Evolutionary conservation across 1,139 yeast species (phyloP).

Genomic region (Pichia sp.): DNA sequence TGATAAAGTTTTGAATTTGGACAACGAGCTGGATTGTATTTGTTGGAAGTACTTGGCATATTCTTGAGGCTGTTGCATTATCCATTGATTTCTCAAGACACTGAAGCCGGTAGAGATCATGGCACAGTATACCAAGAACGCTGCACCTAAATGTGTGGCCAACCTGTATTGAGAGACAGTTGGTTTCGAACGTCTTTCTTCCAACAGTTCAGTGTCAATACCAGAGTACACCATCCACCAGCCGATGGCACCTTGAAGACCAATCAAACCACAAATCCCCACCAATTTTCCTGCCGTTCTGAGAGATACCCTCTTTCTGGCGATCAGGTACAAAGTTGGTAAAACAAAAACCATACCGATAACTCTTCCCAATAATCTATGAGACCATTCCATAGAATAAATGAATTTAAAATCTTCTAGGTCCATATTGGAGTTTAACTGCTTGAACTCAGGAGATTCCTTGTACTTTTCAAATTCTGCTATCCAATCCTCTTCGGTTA

Average conservation of each 20-base stretch:
- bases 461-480: conserved; percentile 76
- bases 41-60: conserved; percentile 52
- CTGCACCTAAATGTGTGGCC: conserved; percentile 93
- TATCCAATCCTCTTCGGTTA: conserved; percentile 76
- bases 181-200: conserved; percentile 82
- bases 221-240: conserved; percentile 99
- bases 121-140: conserved; percentile 80
- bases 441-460: conserved; percentile 85
- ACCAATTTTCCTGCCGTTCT: conserved; percentile 66
- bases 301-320: conserved; percentile 58
- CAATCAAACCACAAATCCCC: conserved; percentile 72
- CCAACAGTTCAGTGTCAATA: conserved; percentile 72
- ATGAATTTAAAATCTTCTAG: conserved; percentile 93
- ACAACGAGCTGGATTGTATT: conserved; percentile 53
- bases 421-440: conserved; percentile 83
- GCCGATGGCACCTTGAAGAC: conserved; percentile 92
- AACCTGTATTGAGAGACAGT: conserved; percentile 94
- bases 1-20: conserved; percentile 52
- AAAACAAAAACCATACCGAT: conserved; percentile 79
- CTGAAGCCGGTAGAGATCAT: conserved; percentile 89
- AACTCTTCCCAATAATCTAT: conserved; percentile 84
- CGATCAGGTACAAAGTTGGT: conserved; percentile 82
- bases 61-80: conserved; percentile 55
- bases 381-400: conserved; percentile 97
- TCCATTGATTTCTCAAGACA: conserved; percentile 69